Conservation (phyloP, 2,329 filamentous ascomycete genomes). For the Talaromyces albobiverticillius region DNA sequence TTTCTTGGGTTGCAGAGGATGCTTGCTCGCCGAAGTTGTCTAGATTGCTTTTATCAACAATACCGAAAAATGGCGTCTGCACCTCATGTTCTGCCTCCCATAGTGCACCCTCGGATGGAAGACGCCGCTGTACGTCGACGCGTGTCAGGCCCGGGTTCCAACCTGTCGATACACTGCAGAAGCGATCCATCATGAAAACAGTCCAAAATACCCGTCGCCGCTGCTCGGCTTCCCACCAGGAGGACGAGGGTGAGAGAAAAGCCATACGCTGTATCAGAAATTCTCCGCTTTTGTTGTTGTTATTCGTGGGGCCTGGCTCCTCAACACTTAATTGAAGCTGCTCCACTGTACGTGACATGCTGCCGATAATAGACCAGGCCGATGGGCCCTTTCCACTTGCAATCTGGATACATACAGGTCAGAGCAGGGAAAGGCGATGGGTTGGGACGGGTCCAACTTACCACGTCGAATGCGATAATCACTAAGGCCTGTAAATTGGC, state of each 20-base stretch:
- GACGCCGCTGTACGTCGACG: not conserved
- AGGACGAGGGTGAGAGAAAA: constrained; percentile 25
- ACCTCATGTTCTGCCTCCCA: no score
- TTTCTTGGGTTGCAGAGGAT: no score
- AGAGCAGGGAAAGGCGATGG: not conserved
- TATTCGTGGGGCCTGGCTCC: no score
- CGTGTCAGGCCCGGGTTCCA: not conserved
- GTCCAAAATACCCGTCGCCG: constrained; percentile 43
- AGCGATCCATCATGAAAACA: constrained; percentile 41
- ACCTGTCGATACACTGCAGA: not conserved
- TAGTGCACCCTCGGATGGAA: not conserved
- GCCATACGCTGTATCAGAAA: constrained; percentile 26
- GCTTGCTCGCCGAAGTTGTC: no score
- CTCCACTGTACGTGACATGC: constrained; percentile 36
- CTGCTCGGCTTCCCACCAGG: constrained; percentile 39
- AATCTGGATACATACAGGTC: not conserved
- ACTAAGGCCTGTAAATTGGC: constrained; percentile 24
- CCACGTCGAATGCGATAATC: constrained; percentile 38
- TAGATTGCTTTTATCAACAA: no score
- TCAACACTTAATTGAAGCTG: constrained; percentile 36
- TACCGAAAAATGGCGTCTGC: no score
- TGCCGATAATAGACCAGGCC: constrained; percentile 32
- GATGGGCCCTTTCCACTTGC: constrained; percentile 30
- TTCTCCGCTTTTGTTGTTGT: constrained; percentile 17
- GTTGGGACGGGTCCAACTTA: constrained; percentile 15